These are phyloP conservation scores for Asterophora parasitica DNA, from an alignment of 768 basidiomycete species.

Conservation along the genomic window DNA sequence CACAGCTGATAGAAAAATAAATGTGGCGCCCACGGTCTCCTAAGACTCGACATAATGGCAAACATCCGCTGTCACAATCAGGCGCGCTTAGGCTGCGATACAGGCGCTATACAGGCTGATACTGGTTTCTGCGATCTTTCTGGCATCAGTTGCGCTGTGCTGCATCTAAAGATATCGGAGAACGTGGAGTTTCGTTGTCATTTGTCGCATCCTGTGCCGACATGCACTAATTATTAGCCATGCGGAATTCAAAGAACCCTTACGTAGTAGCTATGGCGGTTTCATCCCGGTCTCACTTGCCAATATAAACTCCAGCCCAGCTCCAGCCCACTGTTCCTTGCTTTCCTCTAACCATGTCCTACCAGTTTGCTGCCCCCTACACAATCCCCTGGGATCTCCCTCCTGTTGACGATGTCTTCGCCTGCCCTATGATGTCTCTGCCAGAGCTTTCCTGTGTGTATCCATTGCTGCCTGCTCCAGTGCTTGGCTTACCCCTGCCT, in stretches of 20 bases:
- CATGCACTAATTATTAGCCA: constrained; percentile 15
- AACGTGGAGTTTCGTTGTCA: constrained; percentile 15
- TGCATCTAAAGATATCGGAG: constrained; percentile 9
- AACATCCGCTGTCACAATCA: constrained; percentile 12
- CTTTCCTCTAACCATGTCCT: constrained; percentile 20
- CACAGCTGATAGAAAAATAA: constrained; percentile 7
- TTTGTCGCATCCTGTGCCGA: constrained; percentile 12
- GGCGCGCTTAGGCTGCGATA: constrained; percentile 5
- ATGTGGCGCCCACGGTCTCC: constrained; percentile 16
- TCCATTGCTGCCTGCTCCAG: background rate
- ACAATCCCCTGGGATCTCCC: constrained; percentile 12
- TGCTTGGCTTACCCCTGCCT: constrained; percentile 3
- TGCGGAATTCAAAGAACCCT: constrained; percentile 21
- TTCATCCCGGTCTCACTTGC: constrained; percentile 21
- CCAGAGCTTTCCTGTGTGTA: constrained; percentile 25
- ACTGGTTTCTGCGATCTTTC: background rate
- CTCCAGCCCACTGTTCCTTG: constrained; percentile 4
- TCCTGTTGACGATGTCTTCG: constrained; percentile 16
- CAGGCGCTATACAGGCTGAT: too few relatives aligned
- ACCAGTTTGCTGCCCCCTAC: constrained; percentile 9
- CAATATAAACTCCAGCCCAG: constrained; percentile 26
- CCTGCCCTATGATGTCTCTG: constrained; percentile 12
- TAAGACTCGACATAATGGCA: too few relatives aligned
- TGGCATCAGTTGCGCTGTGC: constrained; percentile 2
- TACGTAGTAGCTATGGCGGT: constrained; percentile 28